Base-by-base conservation (phyloP, 2,329 filamentous ascomycete species). In the Sporothrix sp. region DNA sequence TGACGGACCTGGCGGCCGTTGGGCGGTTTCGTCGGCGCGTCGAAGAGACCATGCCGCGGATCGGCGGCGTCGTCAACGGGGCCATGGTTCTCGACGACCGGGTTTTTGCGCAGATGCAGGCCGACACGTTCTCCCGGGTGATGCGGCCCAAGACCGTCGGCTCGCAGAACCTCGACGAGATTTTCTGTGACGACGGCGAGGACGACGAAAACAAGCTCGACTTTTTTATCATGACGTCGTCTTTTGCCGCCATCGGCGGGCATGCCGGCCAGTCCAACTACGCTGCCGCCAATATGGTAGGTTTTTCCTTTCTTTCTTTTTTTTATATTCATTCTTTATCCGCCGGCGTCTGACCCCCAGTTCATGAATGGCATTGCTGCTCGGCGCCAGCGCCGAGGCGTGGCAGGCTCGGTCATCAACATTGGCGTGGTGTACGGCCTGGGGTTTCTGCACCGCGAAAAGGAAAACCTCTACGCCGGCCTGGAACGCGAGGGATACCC, bases 141-240 rank as follows among this genome's bases (percentile, higher is more conserved):
- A 60, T 71, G 58, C 52, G 42, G 1, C 70, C 70, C 44, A 72
- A 72, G 59, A 64, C 66, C 0, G 32, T 64, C 1, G 69, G 70
- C 1, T 70, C 68, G 1, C 50, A 49, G 10, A 70, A 71, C 45
- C 64, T 72, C 0, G 64, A 70, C 53, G n/a, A 7, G 0, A 64
- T 62, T 3, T 71, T 71, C 42, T 11, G 27, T 2, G 51, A 46
- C 20, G 33, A 45, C 35, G 20, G 43, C 16, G 46, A 39, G 5
- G 20, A 35, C 51, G 23, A 54, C 14, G 53, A 58, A 5, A 8
- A 52, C 0, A 58, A 64, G 18, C 57, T 72, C 32, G 68, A 71
- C 10, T 71, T 72, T 58, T 72, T 72, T 60, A 67, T 72, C 58
- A 68, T 72, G 68, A 71, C 68, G 0, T 71, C 68, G 6, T 71